Percentiles rank a stretch among this genome's conserved stretches.
phyloP scores from a whole-genome alignment of 1,284 basidiomycete genomes.

The Lentinula novae-zelandiae region DNA sequence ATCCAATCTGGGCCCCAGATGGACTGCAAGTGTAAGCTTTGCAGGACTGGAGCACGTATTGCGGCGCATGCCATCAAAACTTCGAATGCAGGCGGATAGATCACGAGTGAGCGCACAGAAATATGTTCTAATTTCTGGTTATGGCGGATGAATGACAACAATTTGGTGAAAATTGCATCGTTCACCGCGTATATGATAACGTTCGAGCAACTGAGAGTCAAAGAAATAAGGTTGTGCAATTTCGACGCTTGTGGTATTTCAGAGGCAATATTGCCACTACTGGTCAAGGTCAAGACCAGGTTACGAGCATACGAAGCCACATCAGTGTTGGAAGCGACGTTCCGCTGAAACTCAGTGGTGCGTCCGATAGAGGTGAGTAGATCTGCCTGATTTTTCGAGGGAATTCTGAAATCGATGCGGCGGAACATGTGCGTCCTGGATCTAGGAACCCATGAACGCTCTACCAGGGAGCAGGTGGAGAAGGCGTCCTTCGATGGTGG shows the following conservation, averaged over 20 bases:
- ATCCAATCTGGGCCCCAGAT: slow-evolving; percentile 3
- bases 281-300: background rate
- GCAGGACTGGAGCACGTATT: slow-evolving; percentile 2
- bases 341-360: background rate
- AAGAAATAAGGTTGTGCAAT: background rate
- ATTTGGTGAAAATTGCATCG: background rate
- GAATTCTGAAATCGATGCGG: background rate
- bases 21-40: background rate
- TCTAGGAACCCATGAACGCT: background rate
- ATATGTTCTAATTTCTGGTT: background rate
- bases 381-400: background rate
- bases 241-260: slow-evolving; percentile 2
- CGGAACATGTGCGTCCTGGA: slow-evolving; percentile 2
- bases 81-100: background rate
- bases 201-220: slow-evolving; percentile 1
- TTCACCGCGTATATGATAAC: slow-evolving; percentile 2
- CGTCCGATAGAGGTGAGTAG: background rate
- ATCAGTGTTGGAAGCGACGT: background rate
- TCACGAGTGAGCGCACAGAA: background rate
- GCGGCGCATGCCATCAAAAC: background rate
- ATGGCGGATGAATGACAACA: slow-evolving; percentile 2
- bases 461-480: background rate
- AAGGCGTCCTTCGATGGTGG: background rate
- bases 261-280: background rate
- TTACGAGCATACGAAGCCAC: slow-evolving; percentile 2